Base-by-base conservation (phyloP, 345 rosid genomes). In the Mangifera indica region DNA sequence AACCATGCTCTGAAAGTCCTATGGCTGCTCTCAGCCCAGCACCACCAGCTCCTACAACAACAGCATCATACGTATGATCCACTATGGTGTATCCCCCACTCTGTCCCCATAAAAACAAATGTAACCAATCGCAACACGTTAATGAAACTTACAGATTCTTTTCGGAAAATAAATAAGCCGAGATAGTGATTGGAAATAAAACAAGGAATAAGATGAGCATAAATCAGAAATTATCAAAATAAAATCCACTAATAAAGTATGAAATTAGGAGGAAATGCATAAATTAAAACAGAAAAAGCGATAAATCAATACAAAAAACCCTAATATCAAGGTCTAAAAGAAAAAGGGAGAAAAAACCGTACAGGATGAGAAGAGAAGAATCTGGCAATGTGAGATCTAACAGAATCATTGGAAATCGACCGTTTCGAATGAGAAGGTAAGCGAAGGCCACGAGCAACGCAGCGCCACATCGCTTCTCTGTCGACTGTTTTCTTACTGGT, bases 1-100 rank as follows among this genome's bases (percentile, higher is more conserved):
- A 93, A n/a, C 98, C 98, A 84, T 96, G 98, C 83, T 96, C 99
- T 0, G 99, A 96, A 37, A 96, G 91, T 51, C 98, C 99, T 10
- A 96, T 96, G 46, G 99, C 97, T 8, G 99, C 98, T 73, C 98
- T 80, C 74, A 96, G 81, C 24, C 99, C 98, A 0, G 99, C 98
- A 62, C 99, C 99, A 63, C 99, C 99, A 26, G 98, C 99, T 81
- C 99, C 98, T 2, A 93, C 96, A 13, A 96, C 98, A 1, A 96
- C 87, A 7, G 99, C 98, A 74, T 96, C 99, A 21, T 96, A 93
- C 42, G 92, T 86, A 78, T 96, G 99, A 87, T 96, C 98, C 20
- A 93, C 98, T 62, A 96, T 69, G 48, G 97, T 96, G 77, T 96
- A 96, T 60, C 74, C 86, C 52, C 74, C 83, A 55, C 75, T 75